phyloP scores from a whole-genome alignment of 164 flowering plant genomes.

The Sedum album region DNA sequence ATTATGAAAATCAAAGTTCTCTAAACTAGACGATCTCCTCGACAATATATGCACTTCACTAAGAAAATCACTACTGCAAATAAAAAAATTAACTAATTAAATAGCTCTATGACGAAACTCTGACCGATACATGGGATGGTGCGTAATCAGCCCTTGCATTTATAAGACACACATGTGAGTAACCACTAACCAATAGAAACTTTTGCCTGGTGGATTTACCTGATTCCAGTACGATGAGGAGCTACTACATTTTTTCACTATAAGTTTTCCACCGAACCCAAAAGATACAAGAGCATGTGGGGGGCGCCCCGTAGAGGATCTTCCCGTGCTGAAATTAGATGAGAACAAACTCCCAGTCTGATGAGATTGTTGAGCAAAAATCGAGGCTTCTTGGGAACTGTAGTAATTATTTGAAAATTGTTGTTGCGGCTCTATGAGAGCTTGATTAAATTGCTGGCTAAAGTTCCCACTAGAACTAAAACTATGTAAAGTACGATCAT shows the following conservation, averaged over 20 bases:
- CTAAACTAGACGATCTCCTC: neutral
- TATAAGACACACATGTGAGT: too few relatives aligned
- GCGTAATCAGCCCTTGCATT: neutral
- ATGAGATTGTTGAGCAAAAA: slow-evolving; percentile 28
- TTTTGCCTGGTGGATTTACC: slow-evolving; percentile 31
- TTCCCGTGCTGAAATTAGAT: slow-evolving; percentile 32
- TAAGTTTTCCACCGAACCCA: too few relatives aligned
- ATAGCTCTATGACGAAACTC: neutral
- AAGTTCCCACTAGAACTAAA: too few relatives aligned
- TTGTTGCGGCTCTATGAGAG: too few relatives aligned
- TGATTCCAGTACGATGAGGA: slow-evolving; percentile 45
- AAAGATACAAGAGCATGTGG: too few relatives aligned
- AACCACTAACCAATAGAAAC: slow-evolving; percentile 10
- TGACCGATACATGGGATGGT: neutral
- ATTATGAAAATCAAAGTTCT: neutral
- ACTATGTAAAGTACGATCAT: slow-evolving; percentile 20
- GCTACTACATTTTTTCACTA: slow-evolving; percentile 57
- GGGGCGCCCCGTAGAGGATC: too few relatives aligned
- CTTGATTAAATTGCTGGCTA: too few relatives aligned
- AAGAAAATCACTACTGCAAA: neutral
- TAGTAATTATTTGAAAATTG: slow-evolving; percentile 35
- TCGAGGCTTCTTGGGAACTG: slow-evolving; percentile 30
- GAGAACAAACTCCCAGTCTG: slow-evolving; percentile 32
- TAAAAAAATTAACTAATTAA: neutral
- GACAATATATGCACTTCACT: neutral